Conservation (phyloP, 225 moss, liverwort and hornwort species). For the Polytrichum commune region DNA sequence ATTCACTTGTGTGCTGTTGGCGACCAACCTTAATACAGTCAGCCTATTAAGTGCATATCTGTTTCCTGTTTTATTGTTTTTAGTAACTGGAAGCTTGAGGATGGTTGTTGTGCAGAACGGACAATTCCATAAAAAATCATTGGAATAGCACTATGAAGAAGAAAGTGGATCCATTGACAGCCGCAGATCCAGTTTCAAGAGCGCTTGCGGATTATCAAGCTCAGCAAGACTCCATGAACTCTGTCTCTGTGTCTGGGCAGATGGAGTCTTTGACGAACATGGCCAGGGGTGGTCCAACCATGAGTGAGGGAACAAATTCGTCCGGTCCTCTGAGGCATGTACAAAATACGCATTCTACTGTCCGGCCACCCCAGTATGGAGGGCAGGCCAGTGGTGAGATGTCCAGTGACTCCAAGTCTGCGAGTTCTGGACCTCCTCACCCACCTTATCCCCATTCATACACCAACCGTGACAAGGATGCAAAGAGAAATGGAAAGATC, state of each 20-base stretch:
- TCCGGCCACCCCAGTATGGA: conserved; percentile 26
- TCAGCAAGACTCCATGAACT: conserved; percentile 74
- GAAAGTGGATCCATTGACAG: conserved; percentile 85
- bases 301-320: conserved; percentile 38
- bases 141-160: conserved; percentile 99
- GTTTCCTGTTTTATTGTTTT: conserved; percentile 14
- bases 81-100: background rate
- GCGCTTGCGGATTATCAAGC: conserved; percentile 90
- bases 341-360: conserved; percentile 17
- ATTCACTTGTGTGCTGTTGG: conserved; percentile 37
- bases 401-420: conserved; percentile 41
- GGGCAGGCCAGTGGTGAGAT: conserved; percentile 34
- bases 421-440: conserved; percentile 29
- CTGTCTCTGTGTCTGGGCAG: conserved; percentile 11
- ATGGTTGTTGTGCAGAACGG: conserved; percentile 58
- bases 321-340: conserved; percentile 39
- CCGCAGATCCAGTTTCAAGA: conserved; percentile 85
- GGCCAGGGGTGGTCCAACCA: conserved; percentile 22
- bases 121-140: conserved; percentile 98
- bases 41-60: conserved; percentile 24
- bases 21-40: conserved; percentile 20
- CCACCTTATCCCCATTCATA: conserved; percentile 14
- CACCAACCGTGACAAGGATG: conserved; percentile 17
- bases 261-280: conserved; percentile 16
- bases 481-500: conserved; percentile 27